These are phyloP conservation scores for Dipodascopsis tothii DNA, from an alignment of 805 yeast genomes.

Conservation along the genomic window DNA sequence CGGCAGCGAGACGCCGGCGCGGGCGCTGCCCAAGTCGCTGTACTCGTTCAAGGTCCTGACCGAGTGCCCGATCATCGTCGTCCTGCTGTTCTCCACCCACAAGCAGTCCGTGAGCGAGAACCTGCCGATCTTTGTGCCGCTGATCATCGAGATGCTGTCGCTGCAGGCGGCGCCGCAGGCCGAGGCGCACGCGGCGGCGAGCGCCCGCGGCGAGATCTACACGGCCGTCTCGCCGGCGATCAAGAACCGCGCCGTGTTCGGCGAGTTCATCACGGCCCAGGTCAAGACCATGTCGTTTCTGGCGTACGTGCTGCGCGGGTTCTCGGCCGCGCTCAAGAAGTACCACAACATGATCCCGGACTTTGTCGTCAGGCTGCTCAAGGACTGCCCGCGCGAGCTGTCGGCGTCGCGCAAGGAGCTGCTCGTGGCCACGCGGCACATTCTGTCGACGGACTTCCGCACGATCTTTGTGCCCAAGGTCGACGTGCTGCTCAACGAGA, in stretches of 20 bases:
- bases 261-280: constrained; percentile 86
- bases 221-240: constrained; percentile 71
- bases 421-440: constrained; percentile 88
- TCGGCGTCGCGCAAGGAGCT: constrained; percentile 88
- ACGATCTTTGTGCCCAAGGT: constrained; percentile 75
- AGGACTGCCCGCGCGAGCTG: constrained; percentile 91
- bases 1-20: constrained; percentile 38
- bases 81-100: constrained; percentile 80
- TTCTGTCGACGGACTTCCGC: constrained; percentile 83
- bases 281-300: constrained; percentile 92
- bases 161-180: constrained; percentile 79
- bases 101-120: constrained; percentile 65
- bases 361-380: constrained; percentile 71
- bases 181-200: constrained; percentile 53
- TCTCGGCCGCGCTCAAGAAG: constrained; percentile 54
- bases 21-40: constrained; percentile 58
- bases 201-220: constrained; percentile 49
- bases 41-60: constrained; percentile 83
- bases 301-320: constrained; percentile 86
- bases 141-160: constrained; percentile 61
- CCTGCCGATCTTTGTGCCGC: constrained; percentile 71
- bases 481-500: constrained; percentile 76
- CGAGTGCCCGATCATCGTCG: constrained; percentile 96
- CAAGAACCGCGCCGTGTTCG: constrained; percentile 66
- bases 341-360: constrained; percentile 71